Evolutionary conservation across 257 asterid species (phyloP).

Genomic region (Solanum verrucosum): DNA sequence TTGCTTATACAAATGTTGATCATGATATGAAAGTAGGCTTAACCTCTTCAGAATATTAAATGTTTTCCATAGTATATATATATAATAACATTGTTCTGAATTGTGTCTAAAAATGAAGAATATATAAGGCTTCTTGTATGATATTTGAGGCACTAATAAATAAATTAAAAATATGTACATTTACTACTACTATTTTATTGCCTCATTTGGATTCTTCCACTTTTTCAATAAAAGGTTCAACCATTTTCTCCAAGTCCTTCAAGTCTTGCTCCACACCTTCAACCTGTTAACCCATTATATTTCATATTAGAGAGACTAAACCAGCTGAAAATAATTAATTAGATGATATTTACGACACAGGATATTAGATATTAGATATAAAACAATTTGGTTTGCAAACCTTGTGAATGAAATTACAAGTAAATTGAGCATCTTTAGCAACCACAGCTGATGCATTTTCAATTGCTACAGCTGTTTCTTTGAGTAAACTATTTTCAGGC

Average conservation of each 20-base stretch:
- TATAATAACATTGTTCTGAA: not conserved
- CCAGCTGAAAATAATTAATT: not conserved
- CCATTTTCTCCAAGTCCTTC: slow-evolving; percentile 37
- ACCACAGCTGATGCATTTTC: slow-evolving; percentile 35
- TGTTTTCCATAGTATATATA: not conserved
- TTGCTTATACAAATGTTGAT: not conserved
- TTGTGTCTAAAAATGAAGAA: not conserved
- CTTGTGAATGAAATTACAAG: slow-evolving; percentile 43
- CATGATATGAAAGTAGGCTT: not conserved
- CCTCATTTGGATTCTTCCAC: slow-evolving; percentile 5
- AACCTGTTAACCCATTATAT: slow-evolving; percentile 23
- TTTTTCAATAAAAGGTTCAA: slow-evolving; percentile 39
- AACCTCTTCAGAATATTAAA: not conserved
- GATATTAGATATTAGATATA: not conserved
- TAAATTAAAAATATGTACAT: not conserved
- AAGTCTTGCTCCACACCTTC: slow-evolving; percentile 55
- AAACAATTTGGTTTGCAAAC: slow-evolving; percentile 10
- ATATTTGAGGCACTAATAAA: not conserved
- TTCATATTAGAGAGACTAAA: not conserved
- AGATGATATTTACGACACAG: not conserved
- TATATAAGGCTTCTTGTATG: not conserved
- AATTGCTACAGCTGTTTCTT: slow-evolving; percentile 46
- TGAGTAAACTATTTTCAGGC: slow-evolving; percentile 44
- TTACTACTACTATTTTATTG: slow-evolving; percentile 3
- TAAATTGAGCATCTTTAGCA: slow-evolving; percentile 44